Evolutionary conservation across 2,329 filamentous ascomycete species (phyloP).

Genomic region (Chaetothyriales sp.): DNA sequence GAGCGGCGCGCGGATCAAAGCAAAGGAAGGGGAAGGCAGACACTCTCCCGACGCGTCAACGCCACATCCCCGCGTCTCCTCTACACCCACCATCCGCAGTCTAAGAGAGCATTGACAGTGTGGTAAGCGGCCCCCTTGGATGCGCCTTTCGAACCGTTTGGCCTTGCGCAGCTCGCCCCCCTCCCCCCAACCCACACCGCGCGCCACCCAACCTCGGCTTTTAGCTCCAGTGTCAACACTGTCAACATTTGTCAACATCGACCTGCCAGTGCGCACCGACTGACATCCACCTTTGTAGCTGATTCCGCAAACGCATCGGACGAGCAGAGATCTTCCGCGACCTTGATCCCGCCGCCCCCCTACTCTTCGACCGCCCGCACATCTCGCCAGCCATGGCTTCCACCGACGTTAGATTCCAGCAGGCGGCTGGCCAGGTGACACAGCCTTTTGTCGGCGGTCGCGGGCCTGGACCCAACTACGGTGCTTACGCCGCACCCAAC

Average conservation of each 20-base stretch:
- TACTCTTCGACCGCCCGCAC: background rate
- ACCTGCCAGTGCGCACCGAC: background rate
- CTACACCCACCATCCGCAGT: background rate
- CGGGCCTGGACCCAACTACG: background rate
- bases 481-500: background rate
- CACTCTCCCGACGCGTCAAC: background rate
- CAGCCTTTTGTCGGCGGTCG: background rate
- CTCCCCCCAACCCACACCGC: background rate
- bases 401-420: background rate
- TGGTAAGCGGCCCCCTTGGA: background rate
- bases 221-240: background rate
- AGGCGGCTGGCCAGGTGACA: background rate
- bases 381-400: background rate
- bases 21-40: background rate
- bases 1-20: background rate
- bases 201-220: constrained; percentile 1
- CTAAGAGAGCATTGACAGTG: background rate
- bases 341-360: too few relatives aligned
- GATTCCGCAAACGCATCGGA: background rate
- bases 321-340: background rate
- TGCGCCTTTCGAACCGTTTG: background rate
- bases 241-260: background rate
- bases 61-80: background rate
- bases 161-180: background rate
- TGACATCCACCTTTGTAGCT: background rate